A percentile compares a stretch with the other conserved stretches of the same genome.
phyloP scores from a whole-genome alignment of 2,329 filamentous ascomycete species.

The Cladosporium halotolerans region DNA sequence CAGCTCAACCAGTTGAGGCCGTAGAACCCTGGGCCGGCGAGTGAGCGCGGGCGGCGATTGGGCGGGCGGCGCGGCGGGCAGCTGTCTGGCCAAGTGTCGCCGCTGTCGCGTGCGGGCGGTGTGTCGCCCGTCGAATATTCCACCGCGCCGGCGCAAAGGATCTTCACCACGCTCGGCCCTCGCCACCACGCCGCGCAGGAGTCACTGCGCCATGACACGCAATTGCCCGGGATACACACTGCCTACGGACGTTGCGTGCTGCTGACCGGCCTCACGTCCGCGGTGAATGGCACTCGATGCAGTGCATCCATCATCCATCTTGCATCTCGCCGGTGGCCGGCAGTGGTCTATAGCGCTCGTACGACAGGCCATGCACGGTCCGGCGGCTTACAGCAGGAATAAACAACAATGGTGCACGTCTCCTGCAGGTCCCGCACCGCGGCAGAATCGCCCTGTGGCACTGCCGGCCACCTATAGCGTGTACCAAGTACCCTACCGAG shows the following conservation, averaged over 20 bases:
- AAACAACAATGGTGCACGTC: background rate
- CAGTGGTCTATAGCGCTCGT: background rate
- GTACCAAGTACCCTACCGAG: too few species aligned
- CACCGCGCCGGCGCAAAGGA: constrained; percentile 5
- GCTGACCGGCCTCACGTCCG: too few species aligned
- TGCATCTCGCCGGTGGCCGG: too few species aligned
- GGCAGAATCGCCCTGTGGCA: background rate
- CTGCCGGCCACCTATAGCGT: too few species aligned
- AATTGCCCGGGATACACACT: background rate
- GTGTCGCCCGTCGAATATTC: constrained; percentile 1
- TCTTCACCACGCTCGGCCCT: background rate
- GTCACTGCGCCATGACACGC: background rate
- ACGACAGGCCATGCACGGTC: background rate
- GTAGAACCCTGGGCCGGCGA: constrained; percentile 1
- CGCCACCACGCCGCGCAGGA: background rate
- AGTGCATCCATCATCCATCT: too few species aligned
- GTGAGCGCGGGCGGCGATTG: background rate
- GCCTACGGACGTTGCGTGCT: too few species aligned
- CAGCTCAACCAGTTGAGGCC: constrained; percentile 8
- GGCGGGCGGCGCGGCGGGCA: background rate
- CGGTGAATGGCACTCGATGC: too few species aligned
- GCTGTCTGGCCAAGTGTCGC: constrained; percentile 4
- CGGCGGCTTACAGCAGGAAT: too few species aligned
- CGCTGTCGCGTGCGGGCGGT: constrained; percentile 5
- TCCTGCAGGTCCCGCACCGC: background rate